phyloP scores from a whole-genome alignment of 352 stramenopile genomes.

The Elongisporangium prolatum region DNA sequence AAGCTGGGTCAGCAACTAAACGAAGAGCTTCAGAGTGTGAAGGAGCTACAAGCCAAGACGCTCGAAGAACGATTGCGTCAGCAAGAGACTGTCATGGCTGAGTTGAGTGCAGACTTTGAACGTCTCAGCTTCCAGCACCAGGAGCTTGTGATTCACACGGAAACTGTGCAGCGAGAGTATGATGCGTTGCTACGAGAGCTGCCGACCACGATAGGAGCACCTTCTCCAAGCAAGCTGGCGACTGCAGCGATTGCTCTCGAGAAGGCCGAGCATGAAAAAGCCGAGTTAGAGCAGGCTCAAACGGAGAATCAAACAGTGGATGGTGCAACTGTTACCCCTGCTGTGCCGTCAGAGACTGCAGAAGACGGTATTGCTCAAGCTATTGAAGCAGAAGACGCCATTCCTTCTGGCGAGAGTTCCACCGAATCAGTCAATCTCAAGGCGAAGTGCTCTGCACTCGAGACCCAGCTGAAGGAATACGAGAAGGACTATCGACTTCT shows the following conservation, averaged over 20 bases:
- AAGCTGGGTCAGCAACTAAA: slow-evolving; percentile 51
- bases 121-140: slow-evolving; percentile 80
- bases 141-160: slow-evolving; percentile 71
- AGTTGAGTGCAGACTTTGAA: slow-evolving; percentile 66
- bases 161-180: slow-evolving; percentile 75
- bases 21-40: slow-evolving; percentile 65
- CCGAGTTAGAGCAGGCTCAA: slow-evolving; percentile 13
- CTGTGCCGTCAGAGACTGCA: slow-evolving; percentile 3
- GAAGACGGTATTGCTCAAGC: slow-evolving; percentile 2
- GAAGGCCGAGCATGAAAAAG: slow-evolving; percentile 24
- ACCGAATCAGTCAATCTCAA: slow-evolving; percentile 42
- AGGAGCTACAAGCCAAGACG: slow-evolving; percentile 55
- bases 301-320: slow-evolving; percentile 11
- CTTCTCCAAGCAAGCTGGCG: slow-evolving; percentile 35
- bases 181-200: slow-evolving; percentile 54
- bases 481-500: slow-evolving; percentile 65
- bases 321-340: not conserved
- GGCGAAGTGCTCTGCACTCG: slow-evolving; percentile 41
- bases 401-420: slow-evolving; percentile 7
- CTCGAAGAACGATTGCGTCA: slow-evolving; percentile 70
- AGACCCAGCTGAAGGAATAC: slow-evolving; percentile 61
- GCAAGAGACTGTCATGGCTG: slow-evolving; percentile 42
- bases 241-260: slow-evolving; percentile 18
- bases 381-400: not conserved
- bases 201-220: slow-evolving; percentile 18